phyloP scores from a whole-genome alignment of 768 basidiomycete species.

The Cystofilobasidium macerans region DNA sequence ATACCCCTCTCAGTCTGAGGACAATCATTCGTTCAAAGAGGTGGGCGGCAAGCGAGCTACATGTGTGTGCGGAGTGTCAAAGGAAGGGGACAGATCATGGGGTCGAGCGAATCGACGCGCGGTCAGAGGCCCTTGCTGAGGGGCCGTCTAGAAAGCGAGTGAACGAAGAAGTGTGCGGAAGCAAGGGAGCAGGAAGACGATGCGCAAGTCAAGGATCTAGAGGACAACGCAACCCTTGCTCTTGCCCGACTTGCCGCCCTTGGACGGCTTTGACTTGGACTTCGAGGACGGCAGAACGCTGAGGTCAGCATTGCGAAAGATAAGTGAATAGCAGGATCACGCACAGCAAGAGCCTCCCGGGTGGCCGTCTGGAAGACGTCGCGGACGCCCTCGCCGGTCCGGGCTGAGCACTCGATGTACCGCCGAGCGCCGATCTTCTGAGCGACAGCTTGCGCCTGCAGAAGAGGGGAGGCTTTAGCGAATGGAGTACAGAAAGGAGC shows the following conservation, averaged over 20 bases:
- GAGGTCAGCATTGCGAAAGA: not conserved
- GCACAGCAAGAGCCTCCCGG: constrained; percentile 59
- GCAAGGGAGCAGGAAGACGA: no score
- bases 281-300: not conserved
- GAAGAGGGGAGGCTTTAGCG: not conserved
- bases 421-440: constrained; percentile 94
- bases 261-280: constrained; percentile 19
- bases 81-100: no score
- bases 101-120: no score
- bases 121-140: no score
- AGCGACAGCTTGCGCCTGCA: constrained; percentile 68
- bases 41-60: no score
- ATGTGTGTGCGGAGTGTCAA: no score
- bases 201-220: no score
- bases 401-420: constrained; percentile 95
- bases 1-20: no score
- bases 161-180: no score
- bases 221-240: constrained; percentile 24
- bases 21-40: no score
- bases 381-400: constrained; percentile 89
- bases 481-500: not conserved
- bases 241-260: constrained; percentile 18
- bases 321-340: not conserved
- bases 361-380: constrained; percentile 99
- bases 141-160: no score